Conservation (phyloP, 2,329 filamentous ascomycete species). For the Ceratocystis albifundus region DNA sequence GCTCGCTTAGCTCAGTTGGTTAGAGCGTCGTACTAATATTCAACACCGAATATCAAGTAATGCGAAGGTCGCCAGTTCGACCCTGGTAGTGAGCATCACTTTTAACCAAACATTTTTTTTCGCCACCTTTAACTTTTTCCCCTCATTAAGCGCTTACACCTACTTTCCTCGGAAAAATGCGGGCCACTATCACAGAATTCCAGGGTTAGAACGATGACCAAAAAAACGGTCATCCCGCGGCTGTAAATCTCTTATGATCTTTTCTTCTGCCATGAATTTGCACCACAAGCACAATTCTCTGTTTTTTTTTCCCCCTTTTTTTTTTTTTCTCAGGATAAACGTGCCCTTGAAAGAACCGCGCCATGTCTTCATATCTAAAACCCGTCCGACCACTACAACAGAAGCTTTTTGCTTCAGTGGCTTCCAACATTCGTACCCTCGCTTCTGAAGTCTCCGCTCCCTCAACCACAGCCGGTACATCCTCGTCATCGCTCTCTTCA, state of each 20-base stretch:
- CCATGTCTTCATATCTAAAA: constrained; percentile 33
- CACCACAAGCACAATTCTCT: background rate
- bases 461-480: constrained; percentile 25
- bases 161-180: constrained; percentile 21
- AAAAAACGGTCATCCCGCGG: background rate
- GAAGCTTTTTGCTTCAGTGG: constrained; percentile 31
- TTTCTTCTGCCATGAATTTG: background rate
- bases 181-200: background rate
- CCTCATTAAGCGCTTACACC: constrained; percentile 9
- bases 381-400: constrained; percentile 36
- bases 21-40: constrained; percentile 23
- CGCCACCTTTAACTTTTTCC: background rate
- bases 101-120: constrained; percentile 1
- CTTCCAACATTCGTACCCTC: constrained; percentile 32
- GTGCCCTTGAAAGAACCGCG: background rate
- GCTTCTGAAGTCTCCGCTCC: constrained; percentile 37
- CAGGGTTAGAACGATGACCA: background rate
- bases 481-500: background rate
- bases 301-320: too few relatives aligned
- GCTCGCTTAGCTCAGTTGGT: constrained; percentile 22
- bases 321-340: too few relatives aligned
- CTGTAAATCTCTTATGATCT: background rate
- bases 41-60: constrained; percentile 15
- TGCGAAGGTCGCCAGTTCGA: constrained; percentile 22
- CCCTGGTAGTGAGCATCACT: constrained; percentile 21